phyloP scores from a whole-genome alignment of 2,329 filamentous ascomycete species.

The Magnaporthiopsis rhizophila region DNA sequence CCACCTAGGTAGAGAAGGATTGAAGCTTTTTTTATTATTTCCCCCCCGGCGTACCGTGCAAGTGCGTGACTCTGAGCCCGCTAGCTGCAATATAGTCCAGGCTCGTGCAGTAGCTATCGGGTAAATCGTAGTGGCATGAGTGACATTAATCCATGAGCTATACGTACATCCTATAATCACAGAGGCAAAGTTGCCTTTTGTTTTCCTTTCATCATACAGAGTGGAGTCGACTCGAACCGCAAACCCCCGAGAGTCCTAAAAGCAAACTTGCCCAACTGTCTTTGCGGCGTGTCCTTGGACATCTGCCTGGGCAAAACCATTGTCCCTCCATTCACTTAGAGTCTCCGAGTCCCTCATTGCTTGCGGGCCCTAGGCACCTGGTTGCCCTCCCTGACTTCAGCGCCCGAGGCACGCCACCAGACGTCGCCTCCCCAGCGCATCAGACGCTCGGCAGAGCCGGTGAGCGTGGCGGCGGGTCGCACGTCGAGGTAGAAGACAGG shows the following conservation, averaged over 20 bases:
- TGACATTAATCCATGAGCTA: background rate
- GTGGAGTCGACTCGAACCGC: background rate
- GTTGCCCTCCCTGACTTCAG: slow-evolving; percentile 44
- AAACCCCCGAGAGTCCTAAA: background rate
- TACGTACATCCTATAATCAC: background rate
- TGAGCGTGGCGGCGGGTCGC: slow-evolving; percentile 76
- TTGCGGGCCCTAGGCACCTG: background rate
- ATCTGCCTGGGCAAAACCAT: background rate
- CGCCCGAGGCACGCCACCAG: slow-evolving; percentile 85
- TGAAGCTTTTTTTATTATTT: background rate
- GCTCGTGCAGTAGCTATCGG: background rate
- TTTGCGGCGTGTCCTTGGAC: too few species aligned
- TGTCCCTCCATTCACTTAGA: background rate
- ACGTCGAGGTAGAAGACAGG: slow-evolving; percentile 96
- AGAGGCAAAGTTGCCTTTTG: background rate
- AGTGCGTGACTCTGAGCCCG: background rate
- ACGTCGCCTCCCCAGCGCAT: slow-evolving; percentile 88
- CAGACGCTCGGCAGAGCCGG: slow-evolving; percentile 69
- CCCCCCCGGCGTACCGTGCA: too few species aligned
- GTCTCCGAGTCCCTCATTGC: background rate
- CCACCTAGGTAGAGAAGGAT: background rate
- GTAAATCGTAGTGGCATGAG: background rate
- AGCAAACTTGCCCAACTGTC: background rate
- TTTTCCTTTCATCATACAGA: background rate
- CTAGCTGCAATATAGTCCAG: background rate